Evolutionary conservation across 148 eudicot species (phyloP), one percentile per base, ranked within the genome.

Genomic region (Gaultheria prostrata): DNA sequence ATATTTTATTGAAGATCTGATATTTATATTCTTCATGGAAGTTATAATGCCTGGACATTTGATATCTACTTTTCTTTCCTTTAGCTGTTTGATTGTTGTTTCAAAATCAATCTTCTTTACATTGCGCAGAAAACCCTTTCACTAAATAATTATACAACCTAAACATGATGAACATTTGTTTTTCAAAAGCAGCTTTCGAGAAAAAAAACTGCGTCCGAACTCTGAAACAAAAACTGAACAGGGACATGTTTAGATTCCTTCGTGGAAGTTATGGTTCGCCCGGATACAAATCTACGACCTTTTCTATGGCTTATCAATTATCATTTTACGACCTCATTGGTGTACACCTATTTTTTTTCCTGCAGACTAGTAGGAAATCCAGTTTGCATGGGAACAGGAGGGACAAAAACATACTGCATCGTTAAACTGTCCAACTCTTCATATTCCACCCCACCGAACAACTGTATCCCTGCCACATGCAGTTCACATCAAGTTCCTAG

Each of bases 341-440:
- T 13, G 20, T 45, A 26, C 50, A 6, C 59, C 50, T 73, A 48
- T 45, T 65, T 39, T 43, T 49, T 21, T 33, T 15, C 67, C 49
- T 85, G 85, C 93, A 95, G 98, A 86, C 90, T 95, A 85, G 77
- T 80, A 10, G 89, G 57, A 14, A 95, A 94, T 83, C 93, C 93
- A 13, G 82, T 83, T 63, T 95, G 98, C 84, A 12, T 33, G 3
- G 76, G 21, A 61, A 33, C 57, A 57, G 87, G 57, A 39, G 84
- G 32, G 28, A 46, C 70, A n/a, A 28, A 28, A 43, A 46, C 75
- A 30, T 92, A 89, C 85, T 95, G 98, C 81, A 81, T 1, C 69
- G 39, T 48, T 49, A 80, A 61, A 24, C 80, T 74, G 84, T 35
- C 89, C 67, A 28, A 57, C 63, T 10, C 89, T 39, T 56, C 90